Evolutionary conservation across 495 filamentous ascomycete species (phyloP), one percentile per base, ranked within the genome.

Genomic region (Penicillium daleae): DNA sequence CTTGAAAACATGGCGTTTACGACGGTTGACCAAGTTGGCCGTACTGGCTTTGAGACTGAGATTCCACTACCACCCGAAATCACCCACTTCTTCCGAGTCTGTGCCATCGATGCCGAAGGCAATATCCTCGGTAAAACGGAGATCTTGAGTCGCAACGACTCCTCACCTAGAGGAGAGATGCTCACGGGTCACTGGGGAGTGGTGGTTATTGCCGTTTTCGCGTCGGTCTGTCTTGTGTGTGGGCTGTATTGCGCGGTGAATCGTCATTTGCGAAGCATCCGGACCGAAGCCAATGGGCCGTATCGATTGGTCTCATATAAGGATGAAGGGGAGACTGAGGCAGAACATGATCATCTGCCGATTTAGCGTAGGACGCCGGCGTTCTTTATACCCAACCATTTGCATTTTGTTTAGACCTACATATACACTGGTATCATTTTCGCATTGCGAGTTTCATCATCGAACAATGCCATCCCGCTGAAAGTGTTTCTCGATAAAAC

Each of bases 21-120:
- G 2, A 2, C 51, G 10, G 26, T 62, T 9, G 62, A 62, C 22
- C 39, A 68, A 26, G 58, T 68, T 12, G 7, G 55, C 8, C 67
- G 70, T 12, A 32, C 33, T 21, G 67, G 67, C 12, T 72, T 72
- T 27, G 70, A 72, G 42, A 72, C 70, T 6, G 51, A 62, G 29
- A 64, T 72, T 17, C 46, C 57, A 4, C 27, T 72, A 0, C 22
- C 58, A 6, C 3, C 57, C 7, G 35, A 61, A 4, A 33, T 68
- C 2, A 59, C 39, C 9, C 58, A 64, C 13, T 66, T 63, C 50
- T 70, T 70, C 46, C 64, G 58, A 13, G 57, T 72, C 3, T 49
- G 39, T 12, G 70, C 70, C 5, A 52, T 70, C 15, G 26, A 68
- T 26, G 42, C 50, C 2, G 54, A 68, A 6, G 62, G 63, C 5